A percentile compares a stretch with the other conserved stretches of the same genome.
Conservation (phyloP, 148 eudicot species). For the Silene latifolia region DNA sequence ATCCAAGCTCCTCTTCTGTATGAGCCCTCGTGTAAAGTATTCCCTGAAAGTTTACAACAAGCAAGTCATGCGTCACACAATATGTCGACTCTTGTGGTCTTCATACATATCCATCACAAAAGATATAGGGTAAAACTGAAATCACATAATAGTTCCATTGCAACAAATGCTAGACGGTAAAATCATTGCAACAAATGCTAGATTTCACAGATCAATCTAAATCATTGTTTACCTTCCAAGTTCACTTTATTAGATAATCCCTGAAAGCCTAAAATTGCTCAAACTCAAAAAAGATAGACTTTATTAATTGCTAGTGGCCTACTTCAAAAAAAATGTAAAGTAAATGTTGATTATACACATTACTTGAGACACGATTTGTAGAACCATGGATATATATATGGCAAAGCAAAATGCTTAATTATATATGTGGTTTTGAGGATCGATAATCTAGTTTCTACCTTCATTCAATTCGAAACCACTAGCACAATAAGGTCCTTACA, state of each 20-base stretch:
- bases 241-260: neutral
- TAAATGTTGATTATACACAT: too few relatives aligned
- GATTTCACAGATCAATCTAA: neutral
- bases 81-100: neutral
- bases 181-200: too few relatives aligned
- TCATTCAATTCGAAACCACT: too few relatives aligned
- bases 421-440: too few relatives aligned
- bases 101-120: neutral
- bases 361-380: too few relatives aligned
- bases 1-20: slow-evolving; percentile 20
- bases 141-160: neutral
- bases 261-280: neutral
- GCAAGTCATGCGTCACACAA: neutral
- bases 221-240: neutral
- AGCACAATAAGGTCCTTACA: too few relatives aligned
- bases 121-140: neutral
- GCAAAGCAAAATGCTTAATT: too few relatives aligned
- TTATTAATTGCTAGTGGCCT: too few relatives aligned
- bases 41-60: slow-evolving; percentile 8
- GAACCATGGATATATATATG: too few relatives aligned
- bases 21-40: slow-evolving; percentile 16
- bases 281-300: neutral
- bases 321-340: too few relatives aligned
- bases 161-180: neutral
- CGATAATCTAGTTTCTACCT: too few relatives aligned